Evolutionary conservation across 2,329 filamentous ascomycete genomes (phyloP).

Genomic region (Fusarium piperis): DNA sequence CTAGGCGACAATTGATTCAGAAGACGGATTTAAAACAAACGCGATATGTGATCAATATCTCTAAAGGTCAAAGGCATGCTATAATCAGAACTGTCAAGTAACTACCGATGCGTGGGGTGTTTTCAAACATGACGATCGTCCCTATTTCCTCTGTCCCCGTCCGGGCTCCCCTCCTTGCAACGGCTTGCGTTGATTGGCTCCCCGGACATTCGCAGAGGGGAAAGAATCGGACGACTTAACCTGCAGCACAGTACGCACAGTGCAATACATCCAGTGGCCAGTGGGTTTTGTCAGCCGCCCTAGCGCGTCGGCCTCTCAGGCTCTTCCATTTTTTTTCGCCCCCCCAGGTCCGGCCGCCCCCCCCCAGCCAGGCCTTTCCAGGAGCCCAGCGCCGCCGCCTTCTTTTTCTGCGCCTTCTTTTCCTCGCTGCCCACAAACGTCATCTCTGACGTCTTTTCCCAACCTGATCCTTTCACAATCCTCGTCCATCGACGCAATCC

Average conservation of each 20-base stretch:
- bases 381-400: constrained; percentile 46
- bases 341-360: constrained; percentile 11
- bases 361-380: constrained; percentile 37
- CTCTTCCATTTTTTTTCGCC: constrained; percentile 28
- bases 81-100: not conserved
- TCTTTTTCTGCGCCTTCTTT: constrained; percentile 50
- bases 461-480: constrained; percentile 51
- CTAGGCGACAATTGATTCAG: not conserved
- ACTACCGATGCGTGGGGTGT: constrained; percentile 17
- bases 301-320: constrained; percentile 19
- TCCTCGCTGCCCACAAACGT: constrained; percentile 53
- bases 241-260: constrained; percentile 35
- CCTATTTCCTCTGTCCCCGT: constrained; percentile 14
- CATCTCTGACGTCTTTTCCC: constrained; percentile 60
- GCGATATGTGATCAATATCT: not conserved
- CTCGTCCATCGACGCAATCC: constrained; percentile 46
- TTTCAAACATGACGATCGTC: constrained; percentile 20
- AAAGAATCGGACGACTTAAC: constrained; percentile 42
- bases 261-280: constrained; percentile 1
- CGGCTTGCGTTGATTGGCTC: constrained; percentile 23
- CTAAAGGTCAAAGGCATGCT: not conserved
- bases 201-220: constrained; percentile 26
- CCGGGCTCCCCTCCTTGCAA: not conserved
- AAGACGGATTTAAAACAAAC: not conserved
- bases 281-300: constrained; percentile 34